A percentile compares a stretch with the other conserved stretches of the same genome.
These are phyloP conservation scores for Colletotrichum limetticola DNA, from an alignment of 2,329 filamentous ascomycete genomes.

Conservation along the genomic window DNA sequence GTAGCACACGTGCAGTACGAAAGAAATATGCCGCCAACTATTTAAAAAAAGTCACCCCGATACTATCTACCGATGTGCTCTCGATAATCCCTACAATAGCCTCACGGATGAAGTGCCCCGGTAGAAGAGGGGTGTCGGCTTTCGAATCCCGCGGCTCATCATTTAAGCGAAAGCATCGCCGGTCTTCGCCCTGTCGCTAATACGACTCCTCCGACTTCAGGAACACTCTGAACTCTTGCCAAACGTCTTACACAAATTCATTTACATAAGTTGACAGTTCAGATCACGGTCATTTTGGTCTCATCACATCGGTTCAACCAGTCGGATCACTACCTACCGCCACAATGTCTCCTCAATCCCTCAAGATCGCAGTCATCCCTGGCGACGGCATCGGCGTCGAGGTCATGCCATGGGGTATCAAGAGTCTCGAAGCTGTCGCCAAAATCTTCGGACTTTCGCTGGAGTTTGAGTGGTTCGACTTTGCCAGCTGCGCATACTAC, in stretches of 20 bases:
- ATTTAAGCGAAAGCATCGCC: conserved; percentile 7
- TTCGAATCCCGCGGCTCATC: conserved; percentile 10
- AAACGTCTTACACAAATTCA: too few species aligned
- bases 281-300: too few species aligned
- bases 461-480: conserved; percentile 71
- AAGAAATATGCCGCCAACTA: too few species aligned
- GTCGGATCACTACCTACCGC: background rate
- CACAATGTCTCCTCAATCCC: conserved; percentile 18
- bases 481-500: conserved; percentile 69
- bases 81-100: too few species aligned
- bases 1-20: too few species aligned
- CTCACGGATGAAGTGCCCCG: background rate
- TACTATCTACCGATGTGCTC: too few species aligned
- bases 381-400: conserved; percentile 78
- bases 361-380: conserved; percentile 69
- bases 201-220: background rate
- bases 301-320: background rate
- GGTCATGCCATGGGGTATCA: conserved; percentile 57
- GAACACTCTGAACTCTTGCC: background rate
- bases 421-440: conserved; percentile 51
- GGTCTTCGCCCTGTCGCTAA: background rate
- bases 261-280: background rate
- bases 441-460: conserved; percentile 62
- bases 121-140: conserved; percentile 29
- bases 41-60: too few species aligned